Conservation (phyloP, 1,284 basidiomycete species). For the Leccinum pachyderme region DNA sequence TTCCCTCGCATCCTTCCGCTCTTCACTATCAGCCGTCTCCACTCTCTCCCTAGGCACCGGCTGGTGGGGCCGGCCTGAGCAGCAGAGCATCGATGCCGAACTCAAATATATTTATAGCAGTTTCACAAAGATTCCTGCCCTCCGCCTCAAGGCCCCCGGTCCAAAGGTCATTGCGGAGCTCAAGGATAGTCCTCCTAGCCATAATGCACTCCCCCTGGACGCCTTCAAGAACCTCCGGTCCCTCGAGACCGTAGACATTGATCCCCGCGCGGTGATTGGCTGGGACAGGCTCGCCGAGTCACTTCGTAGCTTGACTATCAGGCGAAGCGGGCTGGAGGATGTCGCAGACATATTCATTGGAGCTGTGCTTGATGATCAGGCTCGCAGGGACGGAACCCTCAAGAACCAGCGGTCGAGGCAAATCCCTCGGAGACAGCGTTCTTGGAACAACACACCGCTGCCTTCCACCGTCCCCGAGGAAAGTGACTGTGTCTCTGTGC, state of each 20-base stretch:
- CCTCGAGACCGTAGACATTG: slow-evolving; percentile 76
- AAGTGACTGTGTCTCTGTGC: slow-evolving; percentile 27
- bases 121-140: slow-evolving; percentile 83
- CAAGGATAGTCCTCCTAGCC: slow-evolving; percentile 66
- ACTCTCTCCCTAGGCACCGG: slow-evolving; percentile 65
- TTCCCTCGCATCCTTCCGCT: slow-evolving; percentile 77
- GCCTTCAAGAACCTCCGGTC: slow-evolving; percentile 80
- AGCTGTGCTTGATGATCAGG: slow-evolving; percentile 73
- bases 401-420: slow-evolving; percentile 46
- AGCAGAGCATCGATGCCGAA: slow-evolving; percentile 63
- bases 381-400: slow-evolving; percentile 54
- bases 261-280: slow-evolving; percentile 79
- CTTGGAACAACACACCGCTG: slow-evolving; percentile 52
- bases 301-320: slow-evolving; percentile 71
- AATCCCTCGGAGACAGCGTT: slow-evolving; percentile 45
- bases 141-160: slow-evolving; percentile 61
- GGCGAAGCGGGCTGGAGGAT: slow-evolving; percentile 79
- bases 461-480: slow-evolving; percentile 63
- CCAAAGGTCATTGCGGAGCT: slow-evolving; percentile 69
- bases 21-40: slow-evolving; percentile 77
- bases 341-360: slow-evolving; percentile 78
- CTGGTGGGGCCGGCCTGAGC: slow-evolving; percentile 66
- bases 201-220: slow-evolving; percentile 78
- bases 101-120: slow-evolving; percentile 85
- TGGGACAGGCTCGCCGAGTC: slow-evolving; percentile 80